Evolutionary conservation across 352 stramenopile species (phyloP), one percentile per base, ranked within the genome.

Genomic region (Globisporangium rhizosaccharum): DNA sequence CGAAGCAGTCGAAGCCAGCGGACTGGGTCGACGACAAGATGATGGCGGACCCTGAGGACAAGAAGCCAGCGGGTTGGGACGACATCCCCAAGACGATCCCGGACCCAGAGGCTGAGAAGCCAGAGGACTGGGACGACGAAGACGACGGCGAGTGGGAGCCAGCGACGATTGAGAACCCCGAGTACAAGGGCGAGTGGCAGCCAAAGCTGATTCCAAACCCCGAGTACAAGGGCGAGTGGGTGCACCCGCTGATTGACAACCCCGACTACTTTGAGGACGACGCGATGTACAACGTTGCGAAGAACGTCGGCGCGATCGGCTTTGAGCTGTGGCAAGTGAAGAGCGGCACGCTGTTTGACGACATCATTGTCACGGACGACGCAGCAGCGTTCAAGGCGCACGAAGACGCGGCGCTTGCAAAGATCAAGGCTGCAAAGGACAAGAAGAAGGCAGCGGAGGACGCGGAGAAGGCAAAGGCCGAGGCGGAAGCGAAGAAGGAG

Each of bases 311-410:
- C 39, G 91, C 97, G 63, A 88, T 99, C 64, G 97, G 97, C 58
- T 99, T 99, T 65, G 97, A 99, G 85, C 85, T 99, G 41, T 99
- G 97, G 97, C 82, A 97, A 81, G 97, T 99, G 25, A 99, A 97
- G 74, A 92, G 91, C 41, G 97, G 97, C 71, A 99, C 96, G 25
- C 80, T 99, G 49, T 99, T 99, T 70, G 97, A 99, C 74, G 96
- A 99, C 76, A 99, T 99, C 65, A 84, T 99, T 47, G 79, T 99
- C 51, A 99, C 96, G 12, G 97, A 99, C 79, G 96, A 88, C 67
- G 76, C 97, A 53, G 92, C 97, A 25, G 92, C 98, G 65, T 97
- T 98, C 81, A 97, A 98, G 68, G 88, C 94, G 56, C 90, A 86
- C 68, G 97, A 99, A 75, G 98, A 98, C 71, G 84, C 84, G 14